phyloP scores from a whole-genome alignment of 169 alveolate genomes.

The Cryptosporidium ubiquitum region DNA sequence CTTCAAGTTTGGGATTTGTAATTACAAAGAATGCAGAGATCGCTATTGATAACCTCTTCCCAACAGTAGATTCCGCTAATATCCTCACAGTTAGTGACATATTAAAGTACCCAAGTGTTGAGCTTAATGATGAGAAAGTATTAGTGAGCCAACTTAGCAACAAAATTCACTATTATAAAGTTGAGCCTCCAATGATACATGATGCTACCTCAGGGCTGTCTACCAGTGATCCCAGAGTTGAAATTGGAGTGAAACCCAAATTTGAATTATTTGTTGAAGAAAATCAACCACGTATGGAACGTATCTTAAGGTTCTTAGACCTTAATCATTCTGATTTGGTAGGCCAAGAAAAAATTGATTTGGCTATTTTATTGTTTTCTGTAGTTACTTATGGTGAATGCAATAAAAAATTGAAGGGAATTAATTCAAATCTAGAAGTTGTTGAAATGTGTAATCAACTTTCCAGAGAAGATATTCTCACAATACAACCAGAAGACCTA shows the following conservation, averaged over 20 bases:
- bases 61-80: constrained; percentile 9
- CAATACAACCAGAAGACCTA: constrained; percentile 56
- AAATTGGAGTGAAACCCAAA: constrained; percentile 25
- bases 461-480: constrained; percentile 40
- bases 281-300: constrained; percentile 49
- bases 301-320: constrained; percentile 29
- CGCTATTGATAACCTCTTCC: constrained; percentile 29
- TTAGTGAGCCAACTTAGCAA: neutral
- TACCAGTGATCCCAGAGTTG: constrained; percentile 69
- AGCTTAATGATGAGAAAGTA: constrained; percentile 42
- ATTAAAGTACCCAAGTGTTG: constrained; percentile 36
- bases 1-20: neutral
- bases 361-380: constrained; percentile 5
- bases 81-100: constrained; percentile 19
- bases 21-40: constrained; percentile 30
- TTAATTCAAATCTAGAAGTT: neutral
- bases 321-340: neutral
- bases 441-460: constrained; percentile 24
- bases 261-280: constrained; percentile 36
- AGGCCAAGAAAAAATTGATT: neutral
- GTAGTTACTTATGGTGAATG: constrained; percentile 50
- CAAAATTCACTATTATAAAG: constrained; percentile 9
- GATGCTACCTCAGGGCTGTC: constrained; percentile 14
- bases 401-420: neutral
- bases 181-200: constrained; percentile 11